Evolutionary conservation across 2,329 filamentous ascomycete genomes (phyloP).

Genomic region (Onygenales sp.): DNA sequence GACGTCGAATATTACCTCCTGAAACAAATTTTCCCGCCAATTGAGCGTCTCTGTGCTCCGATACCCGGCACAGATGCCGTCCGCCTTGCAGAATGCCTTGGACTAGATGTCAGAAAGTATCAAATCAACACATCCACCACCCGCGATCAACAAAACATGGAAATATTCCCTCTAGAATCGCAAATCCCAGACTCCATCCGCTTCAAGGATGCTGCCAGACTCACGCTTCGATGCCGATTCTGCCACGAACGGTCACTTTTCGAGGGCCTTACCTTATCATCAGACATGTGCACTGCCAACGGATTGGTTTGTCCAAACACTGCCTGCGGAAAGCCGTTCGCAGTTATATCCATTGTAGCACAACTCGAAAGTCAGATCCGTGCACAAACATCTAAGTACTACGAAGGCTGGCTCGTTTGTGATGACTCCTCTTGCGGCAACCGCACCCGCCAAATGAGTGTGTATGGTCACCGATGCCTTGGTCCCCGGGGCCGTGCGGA

Average conservation of each 20-base stretch:
- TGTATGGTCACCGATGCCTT: constrained; percentile 83
- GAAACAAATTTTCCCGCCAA: constrained; percentile 96
- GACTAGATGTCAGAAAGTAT: constrained; percentile 83
- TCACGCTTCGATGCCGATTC: constrained; percentile 68
- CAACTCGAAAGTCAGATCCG: constrained; percentile 83
- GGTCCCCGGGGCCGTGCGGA: constrained; percentile 76
- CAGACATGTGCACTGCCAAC: constrained; percentile 56
- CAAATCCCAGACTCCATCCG: constrained; percentile 87
- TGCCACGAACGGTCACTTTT: constrained; percentile 68
- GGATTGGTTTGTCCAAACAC: constrained; percentile 62
- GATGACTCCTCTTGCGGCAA: constrained; percentile 80
- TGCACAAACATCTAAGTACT: constrained; percentile 69
- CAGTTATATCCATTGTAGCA: constrained; percentile 66
- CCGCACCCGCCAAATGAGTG: constrained; percentile 82
- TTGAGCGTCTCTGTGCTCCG: constrained; percentile 93
- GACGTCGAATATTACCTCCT: constrained; percentile 97
- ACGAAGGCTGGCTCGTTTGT: constrained; percentile 84
- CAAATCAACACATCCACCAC: constrained; percentile 53
- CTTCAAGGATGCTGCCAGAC: constrained; percentile 69
- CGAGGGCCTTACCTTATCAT: constrained; percentile 58
- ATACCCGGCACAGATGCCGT: constrained; percentile 87
- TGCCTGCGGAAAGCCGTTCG: constrained; percentile 55
- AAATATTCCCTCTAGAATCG: constrained; percentile 85
- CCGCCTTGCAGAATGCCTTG: constrained; percentile 84
- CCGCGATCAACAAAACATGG: constrained; percentile 46